These are phyloP conservation scores for Parasitella parasitica DNA, from an alignment of 371 early-diverging fungal genomes.

Conservation along the genomic window DNA sequence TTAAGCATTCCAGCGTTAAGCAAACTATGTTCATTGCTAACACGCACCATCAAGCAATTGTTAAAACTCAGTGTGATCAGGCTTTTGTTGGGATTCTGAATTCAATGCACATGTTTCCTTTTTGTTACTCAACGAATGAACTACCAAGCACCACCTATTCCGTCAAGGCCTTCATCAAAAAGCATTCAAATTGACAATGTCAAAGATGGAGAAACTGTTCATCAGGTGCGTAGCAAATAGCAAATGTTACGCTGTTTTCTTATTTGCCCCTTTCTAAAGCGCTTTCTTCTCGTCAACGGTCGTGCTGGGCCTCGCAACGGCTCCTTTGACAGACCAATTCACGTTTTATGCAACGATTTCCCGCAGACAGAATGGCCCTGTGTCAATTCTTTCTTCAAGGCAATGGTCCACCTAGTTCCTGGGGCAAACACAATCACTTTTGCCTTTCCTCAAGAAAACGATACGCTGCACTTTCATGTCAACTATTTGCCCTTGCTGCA, in stretches of 20 bases:
- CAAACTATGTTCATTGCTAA: no score
- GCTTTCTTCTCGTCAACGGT: slow-evolving; percentile 59
- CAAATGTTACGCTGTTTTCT: background rate
- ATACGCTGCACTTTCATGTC: slow-evolving; percentile 28
- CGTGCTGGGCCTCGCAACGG: slow-evolving; percentile 39
- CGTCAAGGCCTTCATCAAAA: background rate
- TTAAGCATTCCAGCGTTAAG: no score
- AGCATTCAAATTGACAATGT: slow-evolving; percentile 40
- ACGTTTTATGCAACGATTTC: slow-evolving; percentile 47
- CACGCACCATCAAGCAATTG: no score
- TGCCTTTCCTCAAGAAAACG: slow-evolving; percentile 19
- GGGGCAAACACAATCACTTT: slow-evolving; percentile 57
- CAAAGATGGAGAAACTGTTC: slow-evolving; percentile 51
- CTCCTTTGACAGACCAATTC: slow-evolving; percentile 33
- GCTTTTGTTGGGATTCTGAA: background rate
- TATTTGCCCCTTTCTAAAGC: slow-evolving; percentile 21
- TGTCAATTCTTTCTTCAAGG: slow-evolving; percentile 62
- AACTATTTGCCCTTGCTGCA: slow-evolving; percentile 57
- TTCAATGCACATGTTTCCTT: background rate
- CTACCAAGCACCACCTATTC: slow-evolving; percentile 6
- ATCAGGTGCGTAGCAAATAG: slow-evolving; percentile 31
- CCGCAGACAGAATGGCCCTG: slow-evolving; percentile 56
- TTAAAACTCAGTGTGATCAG: background rate
- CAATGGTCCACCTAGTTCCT: slow-evolving; percentile 58
- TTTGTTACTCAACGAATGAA: background rate